phyloP scores from a whole-genome alignment of 2,329 filamentous ascomycete genomes.

The Pestalotiopsis sp. region DNA sequence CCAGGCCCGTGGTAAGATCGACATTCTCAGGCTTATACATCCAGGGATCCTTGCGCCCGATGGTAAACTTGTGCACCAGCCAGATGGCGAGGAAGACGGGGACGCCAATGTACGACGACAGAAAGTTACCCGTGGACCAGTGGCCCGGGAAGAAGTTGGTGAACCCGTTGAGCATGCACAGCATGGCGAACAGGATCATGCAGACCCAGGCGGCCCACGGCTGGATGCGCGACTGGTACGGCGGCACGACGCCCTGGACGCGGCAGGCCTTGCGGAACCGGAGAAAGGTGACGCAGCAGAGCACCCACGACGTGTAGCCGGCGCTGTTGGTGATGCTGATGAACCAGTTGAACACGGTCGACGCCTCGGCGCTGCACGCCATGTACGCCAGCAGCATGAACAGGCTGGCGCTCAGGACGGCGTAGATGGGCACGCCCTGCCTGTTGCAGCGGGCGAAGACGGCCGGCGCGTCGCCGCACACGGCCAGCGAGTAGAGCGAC shows the following conservation, averaged over 20 bases:
- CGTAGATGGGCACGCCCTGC: conserved; percentile 59
- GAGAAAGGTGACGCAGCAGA: conserved; percentile 70
- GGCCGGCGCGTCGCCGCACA: conserved; percentile 57
- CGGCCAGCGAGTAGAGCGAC: conserved; percentile 40
- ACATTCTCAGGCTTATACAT: neutral
- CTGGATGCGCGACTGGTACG: conserved; percentile 67
- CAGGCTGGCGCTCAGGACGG: conserved; percentile 60
- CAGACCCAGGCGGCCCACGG: conserved; percentile 70
- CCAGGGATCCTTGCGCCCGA: neutral
- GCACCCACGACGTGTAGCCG: conserved; percentile 69
- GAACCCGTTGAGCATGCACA: conserved; percentile 74
- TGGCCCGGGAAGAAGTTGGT: conserved; percentile 67
- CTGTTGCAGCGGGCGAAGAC: conserved; percentile 52
- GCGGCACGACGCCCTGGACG: conserved; percentile 66
- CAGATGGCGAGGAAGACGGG: conserved; percentile 66
- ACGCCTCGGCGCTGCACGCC: conserved; percentile 56
- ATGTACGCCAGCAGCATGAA: conserved; percentile 68
- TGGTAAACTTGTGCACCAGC: conserved; percentile 63
- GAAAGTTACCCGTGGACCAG: conserved; percentile 52
- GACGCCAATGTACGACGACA: conserved; percentile 72
- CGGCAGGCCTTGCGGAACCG: conserved; percentile 69
- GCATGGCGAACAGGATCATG: conserved; percentile 61
- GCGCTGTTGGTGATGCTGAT: conserved; percentile 66
- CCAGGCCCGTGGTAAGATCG: neutral
- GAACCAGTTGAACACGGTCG: conserved; percentile 42